A percentile compares a stretch with the other conserved stretches of the same genome.
Conservation (phyloP, 2,329 filamentous ascomycete species). For the Coniochaeta sp. region DNA sequence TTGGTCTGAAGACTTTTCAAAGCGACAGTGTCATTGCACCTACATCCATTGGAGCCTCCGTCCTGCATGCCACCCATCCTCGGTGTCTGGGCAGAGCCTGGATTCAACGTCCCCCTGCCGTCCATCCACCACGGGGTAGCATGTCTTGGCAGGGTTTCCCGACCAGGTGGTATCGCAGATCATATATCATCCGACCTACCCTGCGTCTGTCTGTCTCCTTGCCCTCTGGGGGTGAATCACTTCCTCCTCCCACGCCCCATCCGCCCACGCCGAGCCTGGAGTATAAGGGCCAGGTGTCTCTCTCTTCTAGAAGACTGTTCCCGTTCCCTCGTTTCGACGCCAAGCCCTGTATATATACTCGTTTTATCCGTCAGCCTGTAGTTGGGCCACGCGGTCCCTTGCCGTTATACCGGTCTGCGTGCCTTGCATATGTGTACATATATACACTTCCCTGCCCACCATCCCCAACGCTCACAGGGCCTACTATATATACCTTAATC, state of each 20-base stretch:
- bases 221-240: background rate
- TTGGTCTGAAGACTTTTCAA: background rate
- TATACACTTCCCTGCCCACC: conserved; percentile 2
- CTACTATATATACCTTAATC: conserved; percentile 7
- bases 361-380: background rate
- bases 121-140: background rate
- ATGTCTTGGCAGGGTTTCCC: conserved; percentile 2
- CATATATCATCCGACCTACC: conserved; percentile 3
- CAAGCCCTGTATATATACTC: background rate
- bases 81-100: background rate
- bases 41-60: background rate
- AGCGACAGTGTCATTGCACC: background rate
- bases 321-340: background rate
- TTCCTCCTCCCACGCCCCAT: background rate
- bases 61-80: conserved; percentile 1
- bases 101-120: conserved; percentile 1
- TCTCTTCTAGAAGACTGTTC: background rate
- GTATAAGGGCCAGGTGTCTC: background rate
- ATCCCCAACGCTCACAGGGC: background rate
- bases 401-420: background rate
- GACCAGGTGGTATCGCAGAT: conserved; percentile 5
- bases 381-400: background rate
- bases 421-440: background rate
- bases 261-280: background rate
- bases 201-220: background rate